Evolutionary conservation across 495 filamentous ascomycete genomes (phyloP).

Genomic region (Cairneyella variabilis): DNA sequence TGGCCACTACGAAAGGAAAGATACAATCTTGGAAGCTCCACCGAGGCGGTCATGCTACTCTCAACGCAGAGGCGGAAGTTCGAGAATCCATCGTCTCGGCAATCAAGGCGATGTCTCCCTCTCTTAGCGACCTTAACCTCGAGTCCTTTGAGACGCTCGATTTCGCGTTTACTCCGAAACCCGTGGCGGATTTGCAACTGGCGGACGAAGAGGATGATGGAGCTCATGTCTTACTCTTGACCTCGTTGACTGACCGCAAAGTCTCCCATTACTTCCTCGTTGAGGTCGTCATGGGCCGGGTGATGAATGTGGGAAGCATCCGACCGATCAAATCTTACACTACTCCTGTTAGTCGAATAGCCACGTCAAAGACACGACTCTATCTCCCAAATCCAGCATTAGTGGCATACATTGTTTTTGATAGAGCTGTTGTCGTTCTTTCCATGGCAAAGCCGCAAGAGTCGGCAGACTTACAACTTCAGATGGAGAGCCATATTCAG

Average conservation of each 20-base stretch:
- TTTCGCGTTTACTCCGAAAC: conserved; percentile 35
- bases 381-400: conserved; percentile 71
- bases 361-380: conserved; percentile 57
- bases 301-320: conserved; percentile 44
- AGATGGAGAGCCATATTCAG: conserved; percentile 51
- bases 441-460: conserved; percentile 60
- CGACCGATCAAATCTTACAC: conserved; percentile 62
- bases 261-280: conserved; percentile 44
- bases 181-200: conserved; percentile 25
- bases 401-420: conserved; percentile 80
- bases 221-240: conserved; percentile 28
- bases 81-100: conserved; percentile 33
- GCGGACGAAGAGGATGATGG: conserved; percentile 15
- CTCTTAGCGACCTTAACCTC: conserved; percentile 14
- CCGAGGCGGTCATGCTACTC: conserved; percentile 62
- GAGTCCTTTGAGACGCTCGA: conserved; percentile 40
- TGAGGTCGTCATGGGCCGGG: conserved; percentile 39
- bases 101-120: conserved; percentile 28
- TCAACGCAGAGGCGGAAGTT: conserved; percentile 33
- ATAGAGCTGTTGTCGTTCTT: conserved; percentile 68
- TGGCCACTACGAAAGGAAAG: conserved; percentile 67
- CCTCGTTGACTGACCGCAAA: conserved; percentile 24
- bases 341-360: conserved; percentile 35
- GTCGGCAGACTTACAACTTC: conserved; percentile 65
- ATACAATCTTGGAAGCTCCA: conserved; percentile 85